Evolutionary conservation across 768 basidiomycete species (phyloP).

Genomic region (Pleurotus eryngii): DNA sequence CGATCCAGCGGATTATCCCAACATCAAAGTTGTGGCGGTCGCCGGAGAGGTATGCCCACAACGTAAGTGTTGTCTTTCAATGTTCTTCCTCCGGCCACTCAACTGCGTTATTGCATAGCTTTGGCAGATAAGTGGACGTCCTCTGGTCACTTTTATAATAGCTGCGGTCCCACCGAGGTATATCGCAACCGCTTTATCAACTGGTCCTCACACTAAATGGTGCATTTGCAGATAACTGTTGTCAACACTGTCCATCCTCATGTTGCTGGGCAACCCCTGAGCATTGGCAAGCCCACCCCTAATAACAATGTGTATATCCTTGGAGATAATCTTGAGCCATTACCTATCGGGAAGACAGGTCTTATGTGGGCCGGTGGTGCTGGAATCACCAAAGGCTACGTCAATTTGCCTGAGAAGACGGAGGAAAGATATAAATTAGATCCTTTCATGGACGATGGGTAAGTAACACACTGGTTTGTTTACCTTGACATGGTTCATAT

Average conservation of each 20-base stretch:
- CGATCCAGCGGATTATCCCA: slow-evolving; percentile 50
- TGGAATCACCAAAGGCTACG: slow-evolving; percentile 54
- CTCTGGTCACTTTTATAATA: slow-evolving; percentile 43
- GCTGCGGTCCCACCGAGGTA: slow-evolving; percentile 58
- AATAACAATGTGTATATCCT: slow-evolving; percentile 46
- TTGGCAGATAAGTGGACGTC: slow-evolving; percentile 44
- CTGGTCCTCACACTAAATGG: background rate
- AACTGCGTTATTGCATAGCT: slow-evolving; percentile 14
- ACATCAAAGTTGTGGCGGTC: slow-evolving; percentile 49
- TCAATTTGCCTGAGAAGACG: slow-evolving; percentile 53
- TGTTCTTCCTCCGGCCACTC: background rate
- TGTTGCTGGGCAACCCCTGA: slow-evolving; percentile 33
- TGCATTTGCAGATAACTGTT: slow-evolving; percentile 42
- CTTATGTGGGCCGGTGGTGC: slow-evolving; percentile 64
- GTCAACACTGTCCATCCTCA: slow-evolving; percentile 56
- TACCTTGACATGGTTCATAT: slow-evolving; percentile 1
- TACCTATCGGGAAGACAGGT: slow-evolving; percentile 35
- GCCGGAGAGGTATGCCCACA: slow-evolving; percentile 59
- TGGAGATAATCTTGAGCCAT: slow-evolving; percentile 31
- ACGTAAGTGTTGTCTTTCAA: slow-evolving; percentile 25
- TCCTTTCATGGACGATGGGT: slow-evolving; percentile 49
- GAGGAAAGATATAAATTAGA: slow-evolving; percentile 47
- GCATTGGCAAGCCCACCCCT: slow-evolving; percentile 51
- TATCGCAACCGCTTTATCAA: slow-evolving; percentile 10
- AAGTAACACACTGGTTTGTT: slow-evolving; percentile 13